A percentile compares a stretch with the other conserved stretches of the same genome.
Conservation (phyloP, 2,329 filamentous ascomycete species). For the Dendryphion nanum region DNA sequence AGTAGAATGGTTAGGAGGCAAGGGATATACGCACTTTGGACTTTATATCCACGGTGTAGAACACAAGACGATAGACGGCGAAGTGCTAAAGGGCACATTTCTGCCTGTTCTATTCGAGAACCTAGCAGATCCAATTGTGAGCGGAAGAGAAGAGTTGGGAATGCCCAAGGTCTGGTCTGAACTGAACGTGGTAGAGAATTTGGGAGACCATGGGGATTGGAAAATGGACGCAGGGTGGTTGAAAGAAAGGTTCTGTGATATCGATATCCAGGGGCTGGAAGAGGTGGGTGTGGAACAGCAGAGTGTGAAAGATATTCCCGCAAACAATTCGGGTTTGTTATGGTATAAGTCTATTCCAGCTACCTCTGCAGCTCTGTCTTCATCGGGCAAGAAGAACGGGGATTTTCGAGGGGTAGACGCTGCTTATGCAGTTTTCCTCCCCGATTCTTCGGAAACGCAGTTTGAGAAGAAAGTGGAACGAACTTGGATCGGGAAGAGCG, state of each 20-base stretch:
- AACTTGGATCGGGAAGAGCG: slow-evolving; percentile 36
- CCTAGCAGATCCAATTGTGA: slow-evolving; percentile 59
- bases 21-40: slow-evolving; percentile 58
- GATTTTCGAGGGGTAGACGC: slow-evolving; percentile 48
- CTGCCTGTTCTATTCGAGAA: slow-evolving; percentile 60
- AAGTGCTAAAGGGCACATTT: slow-evolving; percentile 52
- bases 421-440: slow-evolving; percentile 52
- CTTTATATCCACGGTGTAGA: slow-evolving; percentile 63
- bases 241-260: slow-evolving; percentile 30
- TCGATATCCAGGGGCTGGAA: slow-evolving; percentile 25
- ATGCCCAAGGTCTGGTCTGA: slow-evolving; percentile 60
- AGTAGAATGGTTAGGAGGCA: slow-evolving; percentile 61
- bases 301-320: slow-evolving; percentile 1
- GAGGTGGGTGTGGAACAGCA: slow-evolving; percentile 5
- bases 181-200: slow-evolving; percentile 45
- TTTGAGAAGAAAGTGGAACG: slow-evolving; percentile 34
- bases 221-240: slow-evolving; percentile 42
- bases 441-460: slow-evolving; percentile 31
- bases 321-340: slow-evolving; percentile 50
- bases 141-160: slow-evolving; percentile 60
- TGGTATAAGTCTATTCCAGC: slow-evolving; percentile 58
- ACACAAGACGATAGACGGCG: slow-evolving; percentile 52
- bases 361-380: slow-evolving; percentile 29
- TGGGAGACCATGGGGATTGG: slow-evolving; percentile 29
- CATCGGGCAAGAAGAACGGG: slow-evolving; percentile 36